phyloP scores from a whole-genome alignment of 225 moss, liverwort and hornwort species.

The Pleurozium schreberi region DNA sequence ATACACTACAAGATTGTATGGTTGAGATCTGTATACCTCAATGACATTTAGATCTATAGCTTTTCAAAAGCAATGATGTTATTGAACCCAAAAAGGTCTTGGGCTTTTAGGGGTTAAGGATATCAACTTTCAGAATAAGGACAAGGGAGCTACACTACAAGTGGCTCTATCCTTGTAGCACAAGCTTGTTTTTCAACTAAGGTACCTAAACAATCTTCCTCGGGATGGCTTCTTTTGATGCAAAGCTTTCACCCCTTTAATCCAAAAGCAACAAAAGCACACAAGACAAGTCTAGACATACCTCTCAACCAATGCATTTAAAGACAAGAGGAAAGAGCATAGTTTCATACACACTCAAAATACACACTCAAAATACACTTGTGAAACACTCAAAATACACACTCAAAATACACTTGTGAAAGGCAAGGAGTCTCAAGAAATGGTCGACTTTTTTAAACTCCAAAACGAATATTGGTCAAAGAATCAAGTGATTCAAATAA shows the following conservation, averaged over 20 bases:
- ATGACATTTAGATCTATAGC: too few species aligned
- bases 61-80: too few species aligned
- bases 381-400: not conserved
- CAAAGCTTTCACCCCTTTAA: not conserved
- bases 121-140: not conserved
- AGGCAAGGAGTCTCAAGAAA: not conserved
- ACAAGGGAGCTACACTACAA: not conserved
- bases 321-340: not conserved
- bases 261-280: not conserved
- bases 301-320: not conserved
- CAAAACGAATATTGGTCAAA: not conserved
- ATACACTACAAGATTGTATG: too few species aligned
- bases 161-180: not conserved
- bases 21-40: too few species aligned
- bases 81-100: too few species aligned
- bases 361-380: not conserved
- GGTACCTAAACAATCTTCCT: not conserved
- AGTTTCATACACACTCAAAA: not conserved
- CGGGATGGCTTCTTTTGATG: not conserved
- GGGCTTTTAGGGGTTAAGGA: too few species aligned
- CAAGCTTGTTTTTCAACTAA: not conserved
- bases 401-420: not conserved
- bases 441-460: not conserved
- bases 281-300: not conserved
- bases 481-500: not conserved